These are phyloP conservation scores for Chrysosporium queenslandicum DNA, from an alignment of 2,329 filamentous ascomycete genomes.

Conservation along the genomic window DNA sequence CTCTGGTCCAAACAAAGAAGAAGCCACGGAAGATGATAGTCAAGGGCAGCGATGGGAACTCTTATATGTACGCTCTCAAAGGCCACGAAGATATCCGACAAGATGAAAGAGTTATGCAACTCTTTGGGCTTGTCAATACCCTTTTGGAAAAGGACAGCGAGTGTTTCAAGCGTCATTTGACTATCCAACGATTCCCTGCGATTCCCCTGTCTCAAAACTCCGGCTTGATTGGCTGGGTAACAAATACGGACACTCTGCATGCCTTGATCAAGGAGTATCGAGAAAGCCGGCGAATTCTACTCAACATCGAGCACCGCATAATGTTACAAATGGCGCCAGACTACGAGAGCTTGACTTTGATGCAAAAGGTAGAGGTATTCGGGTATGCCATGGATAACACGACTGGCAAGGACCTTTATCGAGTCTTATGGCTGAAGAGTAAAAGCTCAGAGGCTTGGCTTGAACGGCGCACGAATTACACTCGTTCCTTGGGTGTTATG, in stretches of 20 bases:
- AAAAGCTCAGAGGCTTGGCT: constrained; percentile 98
- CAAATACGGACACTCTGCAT: constrained; percentile 94
- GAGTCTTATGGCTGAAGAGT: constrained; percentile 96
- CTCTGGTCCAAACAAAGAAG: constrained; percentile 94
- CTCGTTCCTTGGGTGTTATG: constrained; percentile 93
- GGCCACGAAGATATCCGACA: constrained; percentile 99
- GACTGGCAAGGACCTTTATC: constrained; percentile 94
- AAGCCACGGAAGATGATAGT: constrained; percentile 80
- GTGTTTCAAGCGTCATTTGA: constrained; percentile 92
- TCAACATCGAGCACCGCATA: constrained; percentile 98
- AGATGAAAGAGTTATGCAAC: constrained; percentile 98
- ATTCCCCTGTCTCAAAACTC: constrained; percentile 96
- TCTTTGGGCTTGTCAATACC: constrained; percentile 96
- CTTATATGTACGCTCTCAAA: constrained; percentile 86
- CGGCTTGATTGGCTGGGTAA: constrained; percentile 89
- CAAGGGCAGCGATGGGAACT: constrained; percentile 76
- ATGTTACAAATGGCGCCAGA: constrained; percentile 99
- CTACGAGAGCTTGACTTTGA: constrained; percentile 94
- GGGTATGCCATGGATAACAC: constrained; percentile 98
- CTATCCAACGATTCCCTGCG: constrained; percentile 91
- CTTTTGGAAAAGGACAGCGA: constrained; percentile 87
- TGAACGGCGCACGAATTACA: constrained; percentile 96
- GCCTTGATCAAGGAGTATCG: constrained; percentile 95
- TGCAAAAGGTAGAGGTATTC: constrained; percentile 99
- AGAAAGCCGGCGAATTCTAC: constrained; percentile 89